A percentile compares a stretch with the other conserved stretches of the same genome.
phyloP scores from a whole-genome alignment of 257 asterid species.

The Solanum chiquidenum region DNA sequence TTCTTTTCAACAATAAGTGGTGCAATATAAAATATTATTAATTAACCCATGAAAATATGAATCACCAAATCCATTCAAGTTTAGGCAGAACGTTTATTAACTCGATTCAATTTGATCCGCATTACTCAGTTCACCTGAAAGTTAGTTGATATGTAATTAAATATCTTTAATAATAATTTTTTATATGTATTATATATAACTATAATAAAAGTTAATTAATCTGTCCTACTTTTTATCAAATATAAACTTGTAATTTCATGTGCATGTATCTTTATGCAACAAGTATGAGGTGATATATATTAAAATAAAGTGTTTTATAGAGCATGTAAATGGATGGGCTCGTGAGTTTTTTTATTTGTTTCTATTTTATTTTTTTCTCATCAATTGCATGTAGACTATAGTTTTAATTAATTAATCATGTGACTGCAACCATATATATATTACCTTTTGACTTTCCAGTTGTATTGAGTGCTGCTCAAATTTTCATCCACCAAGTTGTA shows the following conservation, averaged over 20 bases:
- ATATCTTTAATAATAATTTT: too few relatives aligned
- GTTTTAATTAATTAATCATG: neutral
- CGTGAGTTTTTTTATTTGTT: neutral
- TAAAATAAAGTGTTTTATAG: neutral
- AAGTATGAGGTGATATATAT: neutral
- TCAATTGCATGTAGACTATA: neutral
- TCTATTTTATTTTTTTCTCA: neutral
- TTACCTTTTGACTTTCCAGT: neutral
- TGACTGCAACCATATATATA: neutral
- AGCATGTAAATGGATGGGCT: neutral
- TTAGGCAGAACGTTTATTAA: too few relatives aligned
- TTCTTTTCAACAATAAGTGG: neutral
- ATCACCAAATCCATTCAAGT: too few relatives aligned
- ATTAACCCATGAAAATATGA: neutral
- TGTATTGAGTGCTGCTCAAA: neutral
- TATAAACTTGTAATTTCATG: neutral
- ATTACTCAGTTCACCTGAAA: too few relatives aligned
- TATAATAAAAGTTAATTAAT: too few relatives aligned
- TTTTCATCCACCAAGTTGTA: neutral
- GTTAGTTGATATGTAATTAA: neutral
- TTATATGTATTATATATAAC: too few relatives aligned
- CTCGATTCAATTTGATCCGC: neutral
- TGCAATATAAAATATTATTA: too few relatives aligned
- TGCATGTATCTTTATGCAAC: neutral
- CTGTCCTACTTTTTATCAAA: neutral